Evolutionary conservation across 2,329 filamentous ascomycete genomes (phyloP).

Genomic region (Aspergillus caelatus): DNA sequence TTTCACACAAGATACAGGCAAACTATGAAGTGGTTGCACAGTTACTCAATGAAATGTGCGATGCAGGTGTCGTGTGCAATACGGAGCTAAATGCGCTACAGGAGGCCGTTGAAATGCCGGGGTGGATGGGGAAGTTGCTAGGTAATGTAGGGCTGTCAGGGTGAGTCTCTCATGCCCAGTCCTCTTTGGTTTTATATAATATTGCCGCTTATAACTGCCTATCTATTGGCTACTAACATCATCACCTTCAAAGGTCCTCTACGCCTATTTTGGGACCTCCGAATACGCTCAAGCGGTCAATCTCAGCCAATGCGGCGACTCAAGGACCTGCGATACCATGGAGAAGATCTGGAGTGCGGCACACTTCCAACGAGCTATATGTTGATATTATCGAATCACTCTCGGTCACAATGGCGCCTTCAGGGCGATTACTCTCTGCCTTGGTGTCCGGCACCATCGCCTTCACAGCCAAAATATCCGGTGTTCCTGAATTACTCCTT

Average conservation of each 20-base stretch:
- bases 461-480: constrained; percentile 93
- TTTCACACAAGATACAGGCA: constrained; percentile 82
- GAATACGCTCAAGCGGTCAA: constrained; percentile 44
- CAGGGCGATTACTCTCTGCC: constrained; percentile 81
- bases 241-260: constrained; percentile 30
- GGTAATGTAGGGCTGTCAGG: constrained; percentile 83
- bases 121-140: constrained; percentile 83
- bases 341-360: constrained; percentile 87
- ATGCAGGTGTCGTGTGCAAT: constrained; percentile 83
- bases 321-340: constrained; percentile 70
- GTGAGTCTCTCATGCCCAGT: constrained; percentile 44
- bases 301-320: constrained; percentile 36
- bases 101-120: constrained; percentile 89
- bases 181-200: no score
- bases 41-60: constrained; percentile 92
- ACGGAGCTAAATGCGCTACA: constrained; percentile 91
- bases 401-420: constrained; percentile 84
- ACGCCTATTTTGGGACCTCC: constrained; percentile 45
- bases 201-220: background rate
- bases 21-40: constrained; percentile 95
- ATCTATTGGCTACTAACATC: background rate
- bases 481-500: constrained; percentile 85
- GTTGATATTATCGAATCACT: constrained; percentile 93
- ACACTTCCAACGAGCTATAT: constrained; percentile 96
- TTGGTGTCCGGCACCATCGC: constrained; percentile 90